Base-by-base conservation (phyloP, 169 alveolate genomes). In the Plasmodium malariae region DNA sequence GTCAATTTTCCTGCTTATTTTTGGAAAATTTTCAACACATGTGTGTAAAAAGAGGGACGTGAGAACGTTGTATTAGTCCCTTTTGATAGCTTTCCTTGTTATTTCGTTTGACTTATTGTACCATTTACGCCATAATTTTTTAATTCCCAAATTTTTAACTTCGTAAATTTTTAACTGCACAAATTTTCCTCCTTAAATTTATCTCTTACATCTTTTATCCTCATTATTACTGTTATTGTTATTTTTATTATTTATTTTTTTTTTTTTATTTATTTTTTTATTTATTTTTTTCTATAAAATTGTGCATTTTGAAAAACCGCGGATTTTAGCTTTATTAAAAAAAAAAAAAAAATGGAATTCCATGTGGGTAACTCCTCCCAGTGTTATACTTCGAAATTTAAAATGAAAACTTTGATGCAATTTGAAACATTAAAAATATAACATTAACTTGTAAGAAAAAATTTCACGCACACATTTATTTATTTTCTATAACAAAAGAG, bases 11-110 rank as follows among this genome's bases (percentile, higher is more conserved):
- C 51, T 40, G 5, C 5, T 9, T 6, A n/a, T n/a, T n/a, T n/a
- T 40, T 40, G 51, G n/a, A 40, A 5, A 40, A 6, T 40, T 40
- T 40, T 6, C 5, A 9, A 40, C 5, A 9, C 51, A 48, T 36
- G 40, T 65, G 51, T 4, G 74, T 51, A 65, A 65, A 65, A 65
- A 65, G 34, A 3, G 57, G 57, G 21, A 65, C 19, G 21, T 32
- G 74, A 34, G 74, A 17, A 48, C 34, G 17, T 24, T 17, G 34
- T 40, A 6, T 9, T 40, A 40, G 9, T 9, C 51, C 51, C 51
- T 9, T 6, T 9, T 40, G 51, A 40, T 9, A 40, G 9, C 9
- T 40, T 9, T 40, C 51, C n/a, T n/a, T n/a, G n/a, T n/a, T n/a
- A n/a, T n/a, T n/a, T n/a, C n/a, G n/a, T n/a, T n/a, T n/a, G n/a